These are phyloP conservation scores for Colletotrichum eleusines DNA, from an alignment of 2,329 filamentous ascomycete species.

Conservation along the genomic window DNA sequence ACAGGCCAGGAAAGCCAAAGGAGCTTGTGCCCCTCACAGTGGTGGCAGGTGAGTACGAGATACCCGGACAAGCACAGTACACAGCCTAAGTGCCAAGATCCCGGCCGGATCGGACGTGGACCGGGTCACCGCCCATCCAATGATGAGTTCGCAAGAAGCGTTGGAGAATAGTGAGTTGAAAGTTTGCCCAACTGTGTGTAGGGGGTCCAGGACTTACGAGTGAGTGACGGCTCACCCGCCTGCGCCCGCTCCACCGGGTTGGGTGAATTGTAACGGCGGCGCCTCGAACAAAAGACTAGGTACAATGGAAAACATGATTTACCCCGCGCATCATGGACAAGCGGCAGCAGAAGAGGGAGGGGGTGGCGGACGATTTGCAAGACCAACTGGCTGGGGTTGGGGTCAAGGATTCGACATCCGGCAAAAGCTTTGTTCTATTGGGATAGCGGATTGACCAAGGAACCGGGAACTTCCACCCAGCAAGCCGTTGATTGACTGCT, in stretches of 20 bases:
- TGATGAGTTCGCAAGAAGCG: background rate
- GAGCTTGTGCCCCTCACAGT: conserved; percentile 39
- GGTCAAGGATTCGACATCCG: conserved; percentile 15
- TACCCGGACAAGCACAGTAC: background rate
- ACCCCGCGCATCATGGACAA: conserved; percentile 31
- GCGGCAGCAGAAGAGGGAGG: conserved; percentile 7
- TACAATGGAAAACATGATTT: conserved; percentile 30
- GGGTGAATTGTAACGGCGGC: conserved; percentile 10
- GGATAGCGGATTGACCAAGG: conserved; percentile 18
- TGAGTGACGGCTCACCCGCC: conserved; percentile 11
- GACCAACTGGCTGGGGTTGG: too few relatives aligned
- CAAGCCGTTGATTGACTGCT: conserved; percentile 16
- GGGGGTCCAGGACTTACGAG: conserved; percentile 24
- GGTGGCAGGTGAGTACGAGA: conserved; percentile 34
- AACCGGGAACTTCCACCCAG: conserved; percentile 27
- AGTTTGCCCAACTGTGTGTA: background rate
- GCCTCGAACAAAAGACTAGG: conserved; percentile 9
- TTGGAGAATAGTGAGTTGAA: conserved; percentile 24
- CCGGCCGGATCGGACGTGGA: conserved; percentile 29
- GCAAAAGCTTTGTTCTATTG: too few relatives aligned
- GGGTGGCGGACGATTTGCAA: too few relatives aligned
- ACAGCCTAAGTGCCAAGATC: conserved; percentile 23
- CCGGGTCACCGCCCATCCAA: conserved; percentile 32
- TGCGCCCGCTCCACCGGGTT: conserved; percentile 26
- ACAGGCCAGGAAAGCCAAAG: conserved; percentile 39